phyloP scores from a whole-genome alignment of 768 basidiomycete genomes.

The Leccinum obscurum region DNA sequence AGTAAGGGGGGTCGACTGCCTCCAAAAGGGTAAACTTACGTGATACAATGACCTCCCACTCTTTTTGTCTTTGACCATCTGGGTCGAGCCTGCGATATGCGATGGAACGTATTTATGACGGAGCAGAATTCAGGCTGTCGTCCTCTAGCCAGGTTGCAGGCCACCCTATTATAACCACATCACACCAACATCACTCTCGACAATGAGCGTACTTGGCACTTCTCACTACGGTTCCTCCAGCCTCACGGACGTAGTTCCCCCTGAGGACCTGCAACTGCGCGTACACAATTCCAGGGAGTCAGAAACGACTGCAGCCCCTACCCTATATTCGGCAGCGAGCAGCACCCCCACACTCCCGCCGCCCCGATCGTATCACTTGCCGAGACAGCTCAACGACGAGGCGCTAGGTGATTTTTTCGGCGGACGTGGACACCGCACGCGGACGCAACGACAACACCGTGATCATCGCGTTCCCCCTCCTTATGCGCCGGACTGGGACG shows the following conservation, averaged over 20 bases:
- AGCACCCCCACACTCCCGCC: conserved; percentile 25
- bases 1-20: conserved; percentile 6
- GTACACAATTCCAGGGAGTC: conserved; percentile 27
- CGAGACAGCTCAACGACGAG: conserved; percentile 31
- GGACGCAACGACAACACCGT: conserved; percentile 12
- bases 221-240: conserved; percentile 2
- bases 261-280: conserved; percentile 23
- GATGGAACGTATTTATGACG: conserved; percentile 29
- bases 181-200: background rate
- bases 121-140: background rate
- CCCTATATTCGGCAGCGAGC: conserved; percentile 15
- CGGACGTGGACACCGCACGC: conserved; percentile 25
- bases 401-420: conserved; percentile 35
- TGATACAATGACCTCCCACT: conserved; percentile 2
- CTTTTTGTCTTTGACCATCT: conserved; percentile 36
- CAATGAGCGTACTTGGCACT: conserved; percentile 17
- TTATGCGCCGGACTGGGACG: conserved; percentile 44
- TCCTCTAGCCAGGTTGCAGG: conserved; percentile 13
- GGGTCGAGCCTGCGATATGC: conserved; percentile 6
- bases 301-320: conserved; percentile 15
- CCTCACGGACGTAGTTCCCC: conserved; percentile 10
- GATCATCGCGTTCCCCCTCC: conserved; percentile 36
- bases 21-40: background rate
- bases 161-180: conserved; percentile 9
- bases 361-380: conserved; percentile 22